Evolutionary conservation across 2,329 filamentous ascomycete genomes (phyloP).

Genomic region (Neophaeococcomyces mojaviensis): DNA sequence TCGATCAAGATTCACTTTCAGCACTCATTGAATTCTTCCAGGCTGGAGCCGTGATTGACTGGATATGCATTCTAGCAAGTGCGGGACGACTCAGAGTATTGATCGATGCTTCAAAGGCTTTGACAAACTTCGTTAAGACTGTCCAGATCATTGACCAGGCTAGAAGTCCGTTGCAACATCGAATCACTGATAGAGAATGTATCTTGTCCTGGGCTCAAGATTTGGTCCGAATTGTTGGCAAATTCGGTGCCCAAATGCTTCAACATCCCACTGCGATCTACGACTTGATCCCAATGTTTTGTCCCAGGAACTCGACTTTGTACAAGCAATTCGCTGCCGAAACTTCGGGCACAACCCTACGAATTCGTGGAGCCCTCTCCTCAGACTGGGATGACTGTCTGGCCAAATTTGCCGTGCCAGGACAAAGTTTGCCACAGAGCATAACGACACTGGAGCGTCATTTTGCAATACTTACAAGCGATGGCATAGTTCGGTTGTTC

Average conservation of each 20-base stretch:
- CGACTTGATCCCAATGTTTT: slow-evolving; percentile 34
- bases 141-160: slow-evolving; percentile 16
- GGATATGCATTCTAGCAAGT: slow-evolving; percentile 28
- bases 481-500: slow-evolving; percentile 21
- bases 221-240: slow-evolving; percentile 31
- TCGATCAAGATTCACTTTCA: slow-evolving; percentile 6
- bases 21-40: slow-evolving; percentile 12
- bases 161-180: slow-evolving; percentile 13
- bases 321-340: slow-evolving; percentile 26
- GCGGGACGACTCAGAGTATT: slow-evolving; percentile 23
- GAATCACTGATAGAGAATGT: slow-evolving; percentile 19
- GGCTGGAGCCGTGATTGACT: slow-evolving; percentile 24
- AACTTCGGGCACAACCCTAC: slow-evolving; percentile 10
- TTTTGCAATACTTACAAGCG: slow-evolving; percentile 22
- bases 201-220: slow-evolving; percentile 31
- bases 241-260: slow-evolving; percentile 27
- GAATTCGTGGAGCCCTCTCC: slow-evolving; percentile 16
- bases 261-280: slow-evolving; percentile 30
- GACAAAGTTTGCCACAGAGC: slow-evolving; percentile 10
- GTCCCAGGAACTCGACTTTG: slow-evolving; percentile 30
- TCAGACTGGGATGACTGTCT: slow-evolving; percentile 18
- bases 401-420: slow-evolving; percentile 13
- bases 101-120: slow-evolving; percentile 23
- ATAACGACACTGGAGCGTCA: slow-evolving; percentile 18
- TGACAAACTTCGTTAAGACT: slow-evolving; percentile 14